A percentile compares a stretch with the other conserved stretches of the same genome.
phyloP scores from a whole-genome alignment of 2,329 filamentous ascomycete genomes.

The Penicillium paneum region DNA sequence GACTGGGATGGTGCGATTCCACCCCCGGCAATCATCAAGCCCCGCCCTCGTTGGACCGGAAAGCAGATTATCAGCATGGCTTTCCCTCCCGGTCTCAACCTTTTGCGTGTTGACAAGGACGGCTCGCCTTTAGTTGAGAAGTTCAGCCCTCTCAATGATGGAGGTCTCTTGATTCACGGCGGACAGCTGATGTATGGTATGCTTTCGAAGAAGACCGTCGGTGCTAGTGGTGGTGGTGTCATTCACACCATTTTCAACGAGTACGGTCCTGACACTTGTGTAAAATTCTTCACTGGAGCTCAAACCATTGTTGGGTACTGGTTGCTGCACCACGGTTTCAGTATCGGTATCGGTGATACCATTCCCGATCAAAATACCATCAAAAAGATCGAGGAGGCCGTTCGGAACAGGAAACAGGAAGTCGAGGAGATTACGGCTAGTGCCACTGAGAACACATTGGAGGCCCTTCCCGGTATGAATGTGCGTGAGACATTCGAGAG shows the following conservation, averaged over 20 bases:
- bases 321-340: slow-evolving; percentile 94
- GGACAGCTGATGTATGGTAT: slow-evolving; percentile 89
- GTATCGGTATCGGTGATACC: slow-evolving; percentile 97
- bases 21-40: slow-evolving; percentile 88
- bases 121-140: slow-evolving; percentile 52
- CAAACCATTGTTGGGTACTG: slow-evolving; percentile 96
- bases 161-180: slow-evolving; percentile 76
- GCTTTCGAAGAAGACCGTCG: slow-evolving; percentile 89
- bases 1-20: slow-evolving; percentile 96
- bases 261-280: slow-evolving; percentile 77
- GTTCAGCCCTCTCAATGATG: slow-evolving; percentile 66
- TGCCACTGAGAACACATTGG: slow-evolving; percentile 82
- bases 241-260: slow-evolving; percentile 97
- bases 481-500: slow-evolving; percentile 97
- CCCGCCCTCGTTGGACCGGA: slow-evolving; percentile 89
- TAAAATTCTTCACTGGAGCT: slow-evolving; percentile 92
- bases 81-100: slow-evolving; percentile 80
- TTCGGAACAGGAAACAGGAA: slow-evolving; percentile 75
- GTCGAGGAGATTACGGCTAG: slow-evolving; percentile 71
- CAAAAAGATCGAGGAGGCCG: slow-evolving; percentile 75
- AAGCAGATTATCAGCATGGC: slow-evolving; percentile 97
- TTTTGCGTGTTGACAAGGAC: slow-evolving; percentile 64
- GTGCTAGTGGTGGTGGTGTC: slow-evolving; percentile 84
- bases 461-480: slow-evolving; percentile 96
- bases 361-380: slow-evolving; percentile 87